These are phyloP conservation scores for Immersiella caudata DNA, from an alignment of 495 filamentous ascomycete species.

Conservation along the genomic window DNA sequence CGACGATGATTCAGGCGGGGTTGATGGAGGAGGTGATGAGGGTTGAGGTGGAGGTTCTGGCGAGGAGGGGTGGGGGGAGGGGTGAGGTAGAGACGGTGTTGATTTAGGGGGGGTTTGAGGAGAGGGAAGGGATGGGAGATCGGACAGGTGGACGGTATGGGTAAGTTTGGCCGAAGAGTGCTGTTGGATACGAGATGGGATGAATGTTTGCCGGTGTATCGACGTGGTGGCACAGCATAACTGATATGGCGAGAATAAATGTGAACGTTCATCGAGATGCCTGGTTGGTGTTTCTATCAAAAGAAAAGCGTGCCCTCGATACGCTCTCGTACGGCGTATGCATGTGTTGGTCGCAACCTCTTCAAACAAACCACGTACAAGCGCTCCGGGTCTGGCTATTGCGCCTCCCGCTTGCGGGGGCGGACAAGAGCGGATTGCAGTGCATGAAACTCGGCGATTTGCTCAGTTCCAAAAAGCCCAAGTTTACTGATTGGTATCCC, in stretches of 20 bases:
- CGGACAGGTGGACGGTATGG: neutral
- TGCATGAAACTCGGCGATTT: neutral
- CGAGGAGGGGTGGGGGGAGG: slow-evolving; percentile 22
- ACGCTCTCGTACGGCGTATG: too few relatives aligned
- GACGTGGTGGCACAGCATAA: too few relatives aligned
- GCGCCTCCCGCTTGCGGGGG: neutral
- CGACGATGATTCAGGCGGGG: slow-evolving; percentile 45
- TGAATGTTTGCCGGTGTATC: too few relatives aligned
- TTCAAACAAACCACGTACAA: neutral
- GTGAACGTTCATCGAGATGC: too few relatives aligned
- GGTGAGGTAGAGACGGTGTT: neutral
- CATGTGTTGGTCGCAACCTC: neutral
- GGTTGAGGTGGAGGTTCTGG: slow-evolving; percentile 49
- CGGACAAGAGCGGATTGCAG: neutral
- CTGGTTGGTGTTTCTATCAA: too few relatives aligned
- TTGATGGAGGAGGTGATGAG: slow-evolving; percentile 47
- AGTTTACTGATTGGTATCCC: neutral
- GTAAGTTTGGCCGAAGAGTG: too few relatives aligned
- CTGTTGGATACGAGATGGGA: too few relatives aligned
- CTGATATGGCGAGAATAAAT: too few relatives aligned
- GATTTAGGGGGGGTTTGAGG: neutral
- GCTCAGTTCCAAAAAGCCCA: neutral
- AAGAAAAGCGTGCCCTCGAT: too few relatives aligned
- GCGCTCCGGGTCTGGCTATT: neutral
- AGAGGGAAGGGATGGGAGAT: neutral